phyloP scores from a whole-genome alignment of 2,329 filamentous ascomycete genomes.

The Cladosporium halotolerans region DNA sequence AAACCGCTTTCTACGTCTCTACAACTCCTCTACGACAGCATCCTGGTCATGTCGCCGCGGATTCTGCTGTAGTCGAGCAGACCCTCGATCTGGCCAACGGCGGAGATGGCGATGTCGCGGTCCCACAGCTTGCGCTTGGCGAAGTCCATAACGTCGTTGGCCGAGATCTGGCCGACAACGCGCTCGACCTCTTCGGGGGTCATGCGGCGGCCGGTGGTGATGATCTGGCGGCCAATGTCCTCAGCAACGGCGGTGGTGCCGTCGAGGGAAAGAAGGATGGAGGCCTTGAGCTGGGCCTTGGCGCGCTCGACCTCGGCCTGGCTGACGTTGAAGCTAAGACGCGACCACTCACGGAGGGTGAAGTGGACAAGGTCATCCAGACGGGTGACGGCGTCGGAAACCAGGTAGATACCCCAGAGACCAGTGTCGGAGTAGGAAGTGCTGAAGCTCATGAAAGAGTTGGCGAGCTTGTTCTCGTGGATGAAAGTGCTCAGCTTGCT shows the following conservation, averaged over 20 bases:
- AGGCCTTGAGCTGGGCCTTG: constrained; percentile 98
- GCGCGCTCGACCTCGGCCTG: constrained; percentile 93
- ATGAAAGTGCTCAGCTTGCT: constrained; percentile 96
- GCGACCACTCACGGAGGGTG: constrained; percentile 95
- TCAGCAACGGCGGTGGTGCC: constrained; percentile 95
- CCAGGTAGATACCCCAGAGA: constrained; percentile 99
- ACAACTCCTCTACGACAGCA: constrained; percentile 39
- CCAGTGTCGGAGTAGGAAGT: constrained; percentile 99
- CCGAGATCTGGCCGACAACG: constrained; percentile 78
- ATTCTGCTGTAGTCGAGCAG: constrained; percentile 69
- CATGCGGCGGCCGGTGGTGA: constrained; percentile 92
- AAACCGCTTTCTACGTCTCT: background rate
- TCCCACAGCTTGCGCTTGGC: constrained; percentile 95
- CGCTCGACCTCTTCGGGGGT: constrained; percentile 91
- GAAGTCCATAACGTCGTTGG: constrained; percentile 96
- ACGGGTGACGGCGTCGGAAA: constrained; percentile 78
- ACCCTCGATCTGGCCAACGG: constrained; percentile 88
- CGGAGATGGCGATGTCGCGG: constrained; percentile 88
- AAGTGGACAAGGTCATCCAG: constrained; percentile 98
- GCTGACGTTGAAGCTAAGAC: constrained; percentile 80
- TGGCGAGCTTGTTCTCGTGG: constrained; percentile 90
- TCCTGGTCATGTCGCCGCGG: constrained; percentile 82
- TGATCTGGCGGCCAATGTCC: constrained; percentile 96
- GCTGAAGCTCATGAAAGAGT: constrained; percentile 99
- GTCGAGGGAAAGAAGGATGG: constrained; percentile 92